phyloP scores from a whole-genome alignment of 1,284 basidiomycete species.

The Malassezia nana region DNA sequence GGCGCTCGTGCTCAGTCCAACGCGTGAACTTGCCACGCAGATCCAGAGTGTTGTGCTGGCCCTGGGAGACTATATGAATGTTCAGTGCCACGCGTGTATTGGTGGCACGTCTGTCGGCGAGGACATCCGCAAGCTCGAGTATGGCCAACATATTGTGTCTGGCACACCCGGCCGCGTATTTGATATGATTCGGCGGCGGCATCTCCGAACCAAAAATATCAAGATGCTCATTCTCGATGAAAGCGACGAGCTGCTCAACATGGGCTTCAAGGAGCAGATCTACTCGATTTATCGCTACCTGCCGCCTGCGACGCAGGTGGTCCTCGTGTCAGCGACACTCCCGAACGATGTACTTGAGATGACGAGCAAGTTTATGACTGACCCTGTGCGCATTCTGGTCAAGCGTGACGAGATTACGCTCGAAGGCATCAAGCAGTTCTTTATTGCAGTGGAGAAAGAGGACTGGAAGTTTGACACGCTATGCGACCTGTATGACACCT shows the following conservation, averaged over 20 bases:
- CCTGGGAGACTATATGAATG: conserved; percentile 96
- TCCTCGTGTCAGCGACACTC: conserved; percentile 85
- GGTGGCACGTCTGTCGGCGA: conserved; percentile 91
- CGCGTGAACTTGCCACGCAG: conserved; percentile 60
- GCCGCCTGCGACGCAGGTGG: conserved; percentile 94
- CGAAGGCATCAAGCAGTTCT: conserved; percentile 99
- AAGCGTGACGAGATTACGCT: conserved; percentile 99
- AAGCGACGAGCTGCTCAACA: conserved; percentile 92
- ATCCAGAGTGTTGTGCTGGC: conserved; percentile 97
- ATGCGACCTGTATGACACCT: conserved; percentile 89
- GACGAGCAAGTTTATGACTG: conserved; percentile 99
- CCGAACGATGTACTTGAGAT: conserved; percentile 98
- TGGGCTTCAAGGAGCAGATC: conserved; percentile 99
- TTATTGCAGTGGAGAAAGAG: conserved; percentile 98
- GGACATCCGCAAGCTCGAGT: conserved; percentile 95
- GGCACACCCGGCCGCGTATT: conserved; percentile 97
- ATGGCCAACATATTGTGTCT: conserved; percentile 93
- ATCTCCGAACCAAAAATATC: conserved; percentile 90
- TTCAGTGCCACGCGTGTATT: conserved; percentile 97
- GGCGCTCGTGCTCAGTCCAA: conserved; percentile 77
- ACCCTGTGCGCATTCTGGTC: conserved; percentile 94
- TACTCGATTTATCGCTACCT: conserved; percentile 99
- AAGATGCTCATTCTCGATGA: conserved; percentile 99
- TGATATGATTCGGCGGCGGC: conserved; percentile 95
- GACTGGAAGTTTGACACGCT: conserved; percentile 99